Evolutionary conservation across 1,284 basidiomycete species (phyloP).

Genomic region (Athelia sp.): DNA sequence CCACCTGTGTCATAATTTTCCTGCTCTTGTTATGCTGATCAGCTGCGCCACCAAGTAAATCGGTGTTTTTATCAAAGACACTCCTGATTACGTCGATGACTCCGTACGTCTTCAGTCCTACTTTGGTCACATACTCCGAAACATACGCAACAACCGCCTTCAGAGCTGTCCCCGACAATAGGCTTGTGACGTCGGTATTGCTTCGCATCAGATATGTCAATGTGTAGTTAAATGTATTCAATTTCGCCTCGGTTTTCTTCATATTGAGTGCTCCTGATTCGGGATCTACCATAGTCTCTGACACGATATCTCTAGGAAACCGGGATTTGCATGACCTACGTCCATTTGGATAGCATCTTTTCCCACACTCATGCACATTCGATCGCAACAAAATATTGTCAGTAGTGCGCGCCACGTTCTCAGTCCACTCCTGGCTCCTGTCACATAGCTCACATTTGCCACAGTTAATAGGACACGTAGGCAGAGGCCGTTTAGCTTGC

Average conservation of each 20-base stretch:
- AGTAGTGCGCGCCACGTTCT: no score
- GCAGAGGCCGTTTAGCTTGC: background rate
- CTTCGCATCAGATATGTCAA: conserved; percentile 28
- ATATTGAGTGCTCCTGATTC: conserved; percentile 23
- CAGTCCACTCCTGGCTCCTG: no score
- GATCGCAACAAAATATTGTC: conserved; percentile 13
- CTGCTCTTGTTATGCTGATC: conserved; percentile 14
- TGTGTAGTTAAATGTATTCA: conserved; percentile 26
- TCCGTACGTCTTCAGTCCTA: conserved; percentile 25
- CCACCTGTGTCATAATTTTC: conserved; percentile 22
- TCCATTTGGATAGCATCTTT: conserved; percentile 7
- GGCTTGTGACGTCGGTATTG: conserved; percentile 31
- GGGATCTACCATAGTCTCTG: conserved; percentile 15
- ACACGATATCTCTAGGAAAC: conserved; percentile 18
- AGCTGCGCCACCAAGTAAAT: conserved; percentile 11
- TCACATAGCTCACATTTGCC: conserved; percentile 7
- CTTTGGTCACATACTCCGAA: conserved; percentile 35
- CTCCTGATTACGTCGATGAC: conserved; percentile 26
- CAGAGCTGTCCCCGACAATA: conserved; percentile 30
- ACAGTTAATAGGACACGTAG: background rate
- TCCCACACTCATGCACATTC: conserved; percentile 10
- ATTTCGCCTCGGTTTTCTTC: conserved; percentile 25
- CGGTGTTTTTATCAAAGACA: conserved; percentile 18
- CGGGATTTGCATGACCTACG: conserved; percentile 21
- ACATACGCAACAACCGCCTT: conserved; percentile 32